A percentile compares a stretch with the other conserved stretches of the same genome.
These are phyloP conservation scores for Colletotrichum neosansevieriae DNA, from an alignment of 2,329 filamentous ascomycete species.

Conservation along the genomic window DNA sequence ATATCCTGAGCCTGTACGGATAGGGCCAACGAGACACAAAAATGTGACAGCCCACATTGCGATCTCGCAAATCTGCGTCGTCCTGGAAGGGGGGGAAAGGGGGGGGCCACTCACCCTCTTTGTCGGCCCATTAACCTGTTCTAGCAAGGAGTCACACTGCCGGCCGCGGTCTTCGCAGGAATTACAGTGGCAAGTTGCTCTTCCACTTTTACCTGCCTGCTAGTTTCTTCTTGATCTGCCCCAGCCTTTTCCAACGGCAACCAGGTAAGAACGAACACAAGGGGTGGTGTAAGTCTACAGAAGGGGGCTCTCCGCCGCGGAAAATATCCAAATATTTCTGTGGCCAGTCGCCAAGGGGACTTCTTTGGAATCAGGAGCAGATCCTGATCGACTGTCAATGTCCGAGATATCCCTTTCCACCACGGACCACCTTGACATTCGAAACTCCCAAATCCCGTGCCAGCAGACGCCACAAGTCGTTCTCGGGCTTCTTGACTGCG, in stretches of 20 bases:
- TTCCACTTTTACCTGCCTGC: constrained; percentile 21
- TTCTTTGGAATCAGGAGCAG: constrained; percentile 5
- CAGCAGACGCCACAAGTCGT: constrained; percentile 29
- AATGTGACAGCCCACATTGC: constrained; percentile 30
- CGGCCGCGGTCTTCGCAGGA: constrained; percentile 19
- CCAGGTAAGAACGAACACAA: too few relatives aligned
- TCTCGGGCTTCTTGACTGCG: neutral
- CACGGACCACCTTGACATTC: neutral
- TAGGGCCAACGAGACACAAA: constrained; percentile 4
- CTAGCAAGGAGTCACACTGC: constrained; percentile 27
- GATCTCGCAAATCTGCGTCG: constrained; percentile 38
- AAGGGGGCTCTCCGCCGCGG: too few relatives aligned
- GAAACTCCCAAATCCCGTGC: constrained; percentile 12
- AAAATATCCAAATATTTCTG: too few relatives aligned
- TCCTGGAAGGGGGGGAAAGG: neutral
- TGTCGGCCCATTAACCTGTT: constrained; percentile 18
- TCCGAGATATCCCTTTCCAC: neutral
- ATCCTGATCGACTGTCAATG: neutral
- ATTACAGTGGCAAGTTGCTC: constrained; percentile 1
- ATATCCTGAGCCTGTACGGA: constrained; percentile 2
- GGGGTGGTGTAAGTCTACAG: too few relatives aligned
- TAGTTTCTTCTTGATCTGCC: neutral
- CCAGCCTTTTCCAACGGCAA: too few relatives aligned
- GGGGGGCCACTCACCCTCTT: constrained; percentile 7
- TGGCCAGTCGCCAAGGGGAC: neutral